These are phyloP conservation scores for Austroboletus novae-zelandiae DNA, from an alignment of 1,284 basidiomycete species.

Conservation along the genomic window DNA sequence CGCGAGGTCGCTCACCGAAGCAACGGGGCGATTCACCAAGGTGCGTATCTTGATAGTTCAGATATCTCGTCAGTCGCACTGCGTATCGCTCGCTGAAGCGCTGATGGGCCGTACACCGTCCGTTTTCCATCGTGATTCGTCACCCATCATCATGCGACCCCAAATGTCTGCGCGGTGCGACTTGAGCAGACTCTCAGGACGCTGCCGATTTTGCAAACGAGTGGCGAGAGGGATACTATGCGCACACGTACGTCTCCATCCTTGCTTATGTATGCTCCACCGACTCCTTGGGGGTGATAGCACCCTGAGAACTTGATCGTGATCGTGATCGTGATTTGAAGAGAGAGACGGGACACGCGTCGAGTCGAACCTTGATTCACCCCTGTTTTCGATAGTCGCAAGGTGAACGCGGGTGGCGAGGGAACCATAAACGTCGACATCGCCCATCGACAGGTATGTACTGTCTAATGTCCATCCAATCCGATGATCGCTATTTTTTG, in stretches of 20 bases:
- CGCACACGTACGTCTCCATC: slow-evolving; percentile 41
- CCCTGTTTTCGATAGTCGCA: slow-evolving; percentile 2
- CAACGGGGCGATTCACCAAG: slow-evolving; percentile 24
- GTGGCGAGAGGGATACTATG: slow-evolving; percentile 54
- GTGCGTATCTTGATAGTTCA: slow-evolving; percentile 7
- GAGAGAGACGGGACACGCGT: no score
- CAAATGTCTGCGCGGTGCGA: no score
- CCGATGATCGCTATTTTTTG: neutral
- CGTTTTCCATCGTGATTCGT: no score
- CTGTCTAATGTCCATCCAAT: neutral
- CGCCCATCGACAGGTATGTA: slow-evolving; percentile 51
- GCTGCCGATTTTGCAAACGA: slow-evolving; percentile 52
- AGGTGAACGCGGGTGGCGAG: slow-evolving; percentile 41
- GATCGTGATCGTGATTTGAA: no score
- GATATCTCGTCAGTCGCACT: no score
- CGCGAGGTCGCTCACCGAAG: slow-evolving; percentile 37
- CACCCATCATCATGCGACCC: no score
- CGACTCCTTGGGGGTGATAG: no score
- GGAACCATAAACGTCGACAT: slow-evolving; percentile 54
- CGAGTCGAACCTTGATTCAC: no score
- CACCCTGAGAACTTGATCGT: no score
- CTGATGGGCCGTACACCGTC: no score
- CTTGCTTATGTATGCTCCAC: neutral
- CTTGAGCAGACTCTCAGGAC: slow-evolving; percentile 30
- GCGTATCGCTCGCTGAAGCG: no score